Evolutionary conservation across 768 basidiomycete species (phyloP).

Genomic region (Brasilioporus rufonigricans): DNA sequence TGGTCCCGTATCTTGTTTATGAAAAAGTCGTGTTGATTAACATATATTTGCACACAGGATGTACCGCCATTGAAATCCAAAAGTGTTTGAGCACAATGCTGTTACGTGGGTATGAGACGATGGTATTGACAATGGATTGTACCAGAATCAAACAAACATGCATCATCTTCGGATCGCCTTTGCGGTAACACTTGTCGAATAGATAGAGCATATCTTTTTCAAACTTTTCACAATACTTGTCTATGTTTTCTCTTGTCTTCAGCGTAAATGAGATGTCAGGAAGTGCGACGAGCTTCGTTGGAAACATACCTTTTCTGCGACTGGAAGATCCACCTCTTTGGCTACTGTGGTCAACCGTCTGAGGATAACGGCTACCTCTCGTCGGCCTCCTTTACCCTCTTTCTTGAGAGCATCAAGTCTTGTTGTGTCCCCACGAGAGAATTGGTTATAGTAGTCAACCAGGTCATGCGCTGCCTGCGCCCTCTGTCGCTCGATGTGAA

Average conservation of each 20-base stretch:
- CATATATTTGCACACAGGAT: constrained; percentile 97
- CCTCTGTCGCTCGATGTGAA: constrained; percentile 87
- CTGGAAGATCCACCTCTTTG: constrained; percentile 88
- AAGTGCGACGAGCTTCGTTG: not conserved
- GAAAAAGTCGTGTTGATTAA: constrained; percentile 99
- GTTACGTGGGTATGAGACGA: constrained; percentile 12
- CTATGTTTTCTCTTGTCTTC: constrained; percentile 87
- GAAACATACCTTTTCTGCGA: constrained; percentile 67
- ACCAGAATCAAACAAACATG: constrained; percentile 55
- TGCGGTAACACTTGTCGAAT: constrained; percentile 94
- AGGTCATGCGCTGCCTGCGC: constrained; percentile 94
- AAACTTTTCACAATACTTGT: constrained; percentile 97
- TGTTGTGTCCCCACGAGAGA: constrained; percentile 77
- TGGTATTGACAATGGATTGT: constrained; percentile 1
- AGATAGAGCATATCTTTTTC: constrained; percentile 97
- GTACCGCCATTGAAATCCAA: constrained; percentile 97
- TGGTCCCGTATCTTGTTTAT: constrained; percentile 84
- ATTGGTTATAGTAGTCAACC: constrained; percentile 91
- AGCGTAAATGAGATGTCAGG: not conserved
- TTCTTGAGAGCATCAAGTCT: constrained; percentile 75
- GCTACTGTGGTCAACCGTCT: constrained; percentile 84
- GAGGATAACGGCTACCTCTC: constrained; percentile 83
- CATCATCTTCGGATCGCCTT: constrained; percentile 99
- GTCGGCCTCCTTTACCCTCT: constrained; percentile 85
- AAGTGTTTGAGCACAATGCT: constrained; percentile 97